A percentile compares a stretch with the other conserved stretches of the same genome.
Evolutionary conservation across 2,329 filamentous ascomycete species (phyloP).

Genomic region (Aspergillus brunneoviolaceus): DNA sequence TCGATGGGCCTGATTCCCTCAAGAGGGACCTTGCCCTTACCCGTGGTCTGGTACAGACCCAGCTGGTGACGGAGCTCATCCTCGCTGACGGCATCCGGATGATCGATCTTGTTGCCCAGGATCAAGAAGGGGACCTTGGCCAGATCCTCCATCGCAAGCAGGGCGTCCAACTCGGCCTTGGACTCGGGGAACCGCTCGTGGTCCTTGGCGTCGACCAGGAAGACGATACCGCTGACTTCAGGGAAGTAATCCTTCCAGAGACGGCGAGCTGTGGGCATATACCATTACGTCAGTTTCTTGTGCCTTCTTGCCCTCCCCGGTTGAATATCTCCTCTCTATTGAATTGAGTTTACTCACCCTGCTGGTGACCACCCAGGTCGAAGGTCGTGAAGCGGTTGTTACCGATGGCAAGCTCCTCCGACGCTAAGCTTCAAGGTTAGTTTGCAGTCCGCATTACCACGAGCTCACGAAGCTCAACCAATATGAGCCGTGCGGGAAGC

Average conservation of each 20-base stretch:
- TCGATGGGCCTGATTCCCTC: constrained; percentile 94
- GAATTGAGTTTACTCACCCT: constrained; percentile 58
- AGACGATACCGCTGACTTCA: constrained; percentile 94
- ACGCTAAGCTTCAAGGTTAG: constrained; percentile 56
- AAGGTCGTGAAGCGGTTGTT: constrained; percentile 95
- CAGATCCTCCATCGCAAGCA: constrained; percentile 95
- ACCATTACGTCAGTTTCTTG: not conserved
- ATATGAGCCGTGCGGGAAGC: not conserved
- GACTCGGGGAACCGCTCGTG: constrained; percentile 90
- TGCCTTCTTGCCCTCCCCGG: not conserved
- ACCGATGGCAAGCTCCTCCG: constrained; percentile 88
- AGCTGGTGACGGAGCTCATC: constrained; percentile 91
- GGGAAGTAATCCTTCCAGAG: constrained; percentile 98
- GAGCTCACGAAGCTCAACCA: too few species aligned
- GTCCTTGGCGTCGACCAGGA: constrained; percentile 97
- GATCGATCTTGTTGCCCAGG: constrained; percentile 99
- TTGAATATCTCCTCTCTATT: not conserved
- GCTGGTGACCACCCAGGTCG: constrained; percentile 89
- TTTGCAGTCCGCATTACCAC: not conserved
- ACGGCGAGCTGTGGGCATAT: constrained; percentile 61
- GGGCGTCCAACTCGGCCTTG: constrained; percentile 94
- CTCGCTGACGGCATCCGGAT: constrained; percentile 92
- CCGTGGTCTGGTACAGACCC: constrained; percentile 92
- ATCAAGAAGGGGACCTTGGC: constrained; percentile 93
- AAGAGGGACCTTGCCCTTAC: constrained; percentile 89